Conservation (phyloP, 73 alveolate species). For the Paramecium sexaurelia region DNA sequence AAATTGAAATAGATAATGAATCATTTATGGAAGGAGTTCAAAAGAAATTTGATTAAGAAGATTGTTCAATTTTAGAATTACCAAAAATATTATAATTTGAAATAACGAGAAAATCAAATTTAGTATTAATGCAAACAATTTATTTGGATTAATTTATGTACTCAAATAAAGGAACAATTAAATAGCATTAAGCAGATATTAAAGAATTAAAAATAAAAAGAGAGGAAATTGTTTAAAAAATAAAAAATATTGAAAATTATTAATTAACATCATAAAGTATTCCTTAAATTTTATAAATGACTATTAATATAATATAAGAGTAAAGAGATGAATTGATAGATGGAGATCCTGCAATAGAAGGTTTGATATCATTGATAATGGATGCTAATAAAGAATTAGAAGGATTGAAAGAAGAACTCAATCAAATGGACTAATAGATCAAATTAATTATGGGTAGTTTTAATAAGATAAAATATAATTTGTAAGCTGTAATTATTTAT, state of each 20-base stretch:
- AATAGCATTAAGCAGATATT: neutral
- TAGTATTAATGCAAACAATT: neutral
- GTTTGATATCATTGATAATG: neutral
- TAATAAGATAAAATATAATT: neutral
- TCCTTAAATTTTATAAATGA: neutral
- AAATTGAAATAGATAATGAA: neutral
- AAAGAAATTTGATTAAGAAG: neutral
- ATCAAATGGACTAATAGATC: neutral
- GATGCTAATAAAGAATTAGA: slow-evolving; percentile 35
- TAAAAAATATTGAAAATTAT: slow-evolving; percentile 17
- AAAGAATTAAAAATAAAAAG: neutral
- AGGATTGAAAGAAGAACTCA: neutral
- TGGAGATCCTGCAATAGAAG: slow-evolving; percentile 59
- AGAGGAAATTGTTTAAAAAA: neutral
- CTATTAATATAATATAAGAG: neutral
- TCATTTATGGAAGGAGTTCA: neutral
- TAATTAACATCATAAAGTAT: neutral
- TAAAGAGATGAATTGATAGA: slow-evolving; percentile 35
- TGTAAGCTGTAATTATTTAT: neutral
- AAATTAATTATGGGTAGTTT: neutral
- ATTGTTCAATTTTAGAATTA: neutral
- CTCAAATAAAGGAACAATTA: neutral
- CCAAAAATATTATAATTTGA: slow-evolving; percentile 30
- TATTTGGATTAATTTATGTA: neutral
- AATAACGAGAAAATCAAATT: neutral